A percentile compares a stretch with the other conserved stretches of the same genome.
Evolutionary conservation across 768 basidiomycete genomes (phyloP).

Genomic region (Pleurotus eryngii): DNA sequence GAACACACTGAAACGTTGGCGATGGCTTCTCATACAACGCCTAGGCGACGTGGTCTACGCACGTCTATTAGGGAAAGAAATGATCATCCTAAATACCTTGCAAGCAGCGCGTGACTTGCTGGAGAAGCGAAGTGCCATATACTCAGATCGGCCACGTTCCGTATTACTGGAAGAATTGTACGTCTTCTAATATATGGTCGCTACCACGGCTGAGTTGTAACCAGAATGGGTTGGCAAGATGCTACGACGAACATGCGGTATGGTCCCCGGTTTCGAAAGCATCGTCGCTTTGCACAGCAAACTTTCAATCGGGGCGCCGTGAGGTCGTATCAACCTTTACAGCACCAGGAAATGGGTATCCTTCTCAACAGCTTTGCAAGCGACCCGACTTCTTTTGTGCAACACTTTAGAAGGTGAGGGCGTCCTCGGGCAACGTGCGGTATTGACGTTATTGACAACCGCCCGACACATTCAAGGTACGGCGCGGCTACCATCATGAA

Average conservation of each 20-base stretch:
- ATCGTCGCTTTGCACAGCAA: slow-evolving; percentile 48
- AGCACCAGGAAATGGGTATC: slow-evolving; percentile 38
- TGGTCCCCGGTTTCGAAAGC: slow-evolving; percentile 49
- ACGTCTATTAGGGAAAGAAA: slow-evolving; percentile 39
- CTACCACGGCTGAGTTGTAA: neutral
- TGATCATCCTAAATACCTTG: slow-evolving; percentile 47
- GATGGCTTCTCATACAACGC: neutral
- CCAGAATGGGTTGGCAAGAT: slow-evolving; percentile 9
- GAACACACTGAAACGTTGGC: neutral
- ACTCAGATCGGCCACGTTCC: slow-evolving; percentile 49
- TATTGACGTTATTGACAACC: neutral
- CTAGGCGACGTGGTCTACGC: slow-evolving; percentile 42
- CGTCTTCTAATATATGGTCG: slow-evolving; percentile 13
- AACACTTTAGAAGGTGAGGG: slow-evolving; percentile 41
- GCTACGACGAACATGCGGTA: slow-evolving; percentile 1
- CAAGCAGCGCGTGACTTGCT: slow-evolving; percentile 45
- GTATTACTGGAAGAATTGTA: slow-evolving; percentile 47
- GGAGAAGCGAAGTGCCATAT: slow-evolving; percentile 52
- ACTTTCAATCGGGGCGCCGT: slow-evolving; percentile 43
- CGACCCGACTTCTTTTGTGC: slow-evolving; percentile 34
- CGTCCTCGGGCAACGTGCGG: neutral
- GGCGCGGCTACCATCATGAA: slow-evolving; percentile 46
- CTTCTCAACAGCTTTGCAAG: slow-evolving; percentile 37
- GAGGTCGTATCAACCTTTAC: slow-evolving; percentile 36
- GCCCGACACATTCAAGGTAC: slow-evolving; percentile 26